These are phyloP conservation scores for Paracoccidioides brasiliensis DNA, from an alignment of 2,329 filamentous ascomycete genomes.

Conservation along the genomic window DNA sequence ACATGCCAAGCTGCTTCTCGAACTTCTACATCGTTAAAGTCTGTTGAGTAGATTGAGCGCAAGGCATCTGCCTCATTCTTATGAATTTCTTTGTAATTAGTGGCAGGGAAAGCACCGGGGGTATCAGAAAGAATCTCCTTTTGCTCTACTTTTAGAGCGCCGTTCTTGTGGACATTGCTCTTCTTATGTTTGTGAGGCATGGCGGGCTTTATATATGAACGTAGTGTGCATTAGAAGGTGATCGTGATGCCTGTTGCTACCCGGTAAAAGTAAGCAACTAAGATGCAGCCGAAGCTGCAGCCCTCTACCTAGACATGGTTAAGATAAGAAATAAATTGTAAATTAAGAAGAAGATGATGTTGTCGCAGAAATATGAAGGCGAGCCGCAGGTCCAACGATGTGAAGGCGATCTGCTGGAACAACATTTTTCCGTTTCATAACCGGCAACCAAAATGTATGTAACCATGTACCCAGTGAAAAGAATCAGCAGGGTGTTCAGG, in stretches of 20 bases:
- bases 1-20: conserved; percentile 74
- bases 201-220: conserved; percentile 21
- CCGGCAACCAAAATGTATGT: too few relatives aligned
- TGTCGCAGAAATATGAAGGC: not conserved
- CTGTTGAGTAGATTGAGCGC: conserved; percentile 77
- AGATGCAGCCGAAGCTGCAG: conserved; percentile 33
- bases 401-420: not conserved
- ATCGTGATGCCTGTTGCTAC: conserved; percentile 19
- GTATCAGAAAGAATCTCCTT: conserved; percentile 20
- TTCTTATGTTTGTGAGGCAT: conserved; percentile 36
- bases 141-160: conserved; percentile 25
- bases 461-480: too few relatives aligned
- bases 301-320: conserved; percentile 26
- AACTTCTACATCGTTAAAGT: conserved; percentile 63
- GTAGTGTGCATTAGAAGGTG: conserved; percentile 13
- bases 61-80: conserved; percentile 77
- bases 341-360: conserved; percentile 1
- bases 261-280: conserved; percentile 19
- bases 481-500: too few relatives aligned
- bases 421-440: not conserved
- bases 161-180: conserved; percentile 21
- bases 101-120: conserved; percentile 26
- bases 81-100: conserved; percentile 71
- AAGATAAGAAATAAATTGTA: conserved; percentile 2
- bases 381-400: not conserved